Conservation (phyloP, 805 yeast species). For the Suhomyces faveliae region DNA sequence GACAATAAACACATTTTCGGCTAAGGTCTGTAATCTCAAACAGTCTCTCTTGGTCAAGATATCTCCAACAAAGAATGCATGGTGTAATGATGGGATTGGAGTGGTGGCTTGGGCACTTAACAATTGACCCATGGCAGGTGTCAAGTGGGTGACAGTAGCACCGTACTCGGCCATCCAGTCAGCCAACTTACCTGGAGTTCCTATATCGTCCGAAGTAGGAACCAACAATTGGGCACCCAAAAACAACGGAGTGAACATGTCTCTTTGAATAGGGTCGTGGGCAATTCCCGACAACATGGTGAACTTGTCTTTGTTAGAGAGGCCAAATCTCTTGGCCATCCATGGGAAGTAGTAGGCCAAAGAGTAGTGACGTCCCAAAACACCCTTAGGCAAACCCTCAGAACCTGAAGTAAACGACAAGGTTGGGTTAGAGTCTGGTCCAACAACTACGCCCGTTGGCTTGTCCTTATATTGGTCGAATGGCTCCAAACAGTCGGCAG, state of each 20-base stretch:
- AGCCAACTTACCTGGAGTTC: constrained; percentile 96
- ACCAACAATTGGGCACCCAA: constrained; percentile 90
- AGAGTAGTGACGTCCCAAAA: constrained; percentile 94
- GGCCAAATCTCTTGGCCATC: constrained; percentile 87
- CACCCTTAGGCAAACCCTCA: constrained; percentile 99
- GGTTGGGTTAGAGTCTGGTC: constrained; percentile 98
- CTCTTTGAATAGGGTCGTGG: constrained; percentile 99
- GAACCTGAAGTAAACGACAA: constrained; percentile 95
- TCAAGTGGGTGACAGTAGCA: constrained; percentile 94
- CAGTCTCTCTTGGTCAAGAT: constrained; percentile 97
- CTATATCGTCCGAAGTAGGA: constrained; percentile 96
- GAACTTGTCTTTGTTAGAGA: constrained; percentile 78
- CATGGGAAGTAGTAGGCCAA: constrained; percentile 97
- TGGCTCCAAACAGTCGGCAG: constrained; percentile 49
- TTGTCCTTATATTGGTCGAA: constrained; percentile 47
- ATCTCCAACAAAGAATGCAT: constrained; percentile 98
- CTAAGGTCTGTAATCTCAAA: constrained; percentile 84
- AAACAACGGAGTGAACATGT: constrained; percentile 96
- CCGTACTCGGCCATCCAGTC: constrained; percentile 93
- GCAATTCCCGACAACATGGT: constrained; percentile 99
- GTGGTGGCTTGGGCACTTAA: constrained; percentile 93
- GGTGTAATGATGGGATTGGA: constrained; percentile 80
- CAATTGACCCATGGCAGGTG: constrained; percentile 99
- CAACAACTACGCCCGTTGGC: constrained; percentile 87
- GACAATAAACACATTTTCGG: constrained; percentile 84